phyloP scores from a whole-genome alignment of 192 early-diverging fungal species.

The Entophlyctis helioformis region DNA sequence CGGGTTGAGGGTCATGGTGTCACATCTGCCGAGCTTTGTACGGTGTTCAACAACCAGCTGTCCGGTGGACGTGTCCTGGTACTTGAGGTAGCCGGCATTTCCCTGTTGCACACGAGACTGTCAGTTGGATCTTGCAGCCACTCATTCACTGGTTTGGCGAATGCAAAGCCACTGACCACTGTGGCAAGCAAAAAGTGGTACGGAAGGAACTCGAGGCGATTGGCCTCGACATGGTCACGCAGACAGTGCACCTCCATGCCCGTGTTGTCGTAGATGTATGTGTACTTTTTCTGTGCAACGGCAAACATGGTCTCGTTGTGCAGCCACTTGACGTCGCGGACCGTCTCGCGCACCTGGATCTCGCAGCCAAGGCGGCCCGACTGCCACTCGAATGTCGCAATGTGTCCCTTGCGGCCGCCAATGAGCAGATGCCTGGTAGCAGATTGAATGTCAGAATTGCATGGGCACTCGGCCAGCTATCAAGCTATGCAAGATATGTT shows the following conservation, averaged over 20 bases:
- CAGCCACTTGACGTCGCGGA: conserved; percentile 88
- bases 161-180: conserved; percentile 45
- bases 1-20: conserved; percentile 82
- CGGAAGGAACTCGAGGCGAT: conserved; percentile 77
- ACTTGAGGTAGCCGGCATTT: conserved; percentile 69
- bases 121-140: background rate
- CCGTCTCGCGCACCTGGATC: conserved; percentile 75
- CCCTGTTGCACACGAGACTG: conserved; percentile 35
- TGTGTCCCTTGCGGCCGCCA: conserved; percentile 55
- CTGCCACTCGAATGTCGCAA: conserved; percentile 89
- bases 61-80: conserved; percentile 92
- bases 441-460: too few relatives aligned
- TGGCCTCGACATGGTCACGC: conserved; percentile 68
- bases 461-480: too few relatives aligned
- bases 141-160: background rate
- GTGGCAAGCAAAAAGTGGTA: conserved; percentile 85
- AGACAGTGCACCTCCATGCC: conserved; percentile 86
- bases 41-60: conserved; percentile 63
- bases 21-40: conserved; percentile 65
- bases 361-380: conserved; percentile 64
- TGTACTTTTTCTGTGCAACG: conserved; percentile 89
- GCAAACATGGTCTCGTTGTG: conserved; percentile 92
- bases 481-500: too few relatives aligned
- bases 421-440: conserved; percentile 29
- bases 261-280: conserved; percentile 85